Evolutionary conservation across 2,329 filamentous ascomycete species (phyloP).

Genomic region (Saccharata proteae): DNA sequence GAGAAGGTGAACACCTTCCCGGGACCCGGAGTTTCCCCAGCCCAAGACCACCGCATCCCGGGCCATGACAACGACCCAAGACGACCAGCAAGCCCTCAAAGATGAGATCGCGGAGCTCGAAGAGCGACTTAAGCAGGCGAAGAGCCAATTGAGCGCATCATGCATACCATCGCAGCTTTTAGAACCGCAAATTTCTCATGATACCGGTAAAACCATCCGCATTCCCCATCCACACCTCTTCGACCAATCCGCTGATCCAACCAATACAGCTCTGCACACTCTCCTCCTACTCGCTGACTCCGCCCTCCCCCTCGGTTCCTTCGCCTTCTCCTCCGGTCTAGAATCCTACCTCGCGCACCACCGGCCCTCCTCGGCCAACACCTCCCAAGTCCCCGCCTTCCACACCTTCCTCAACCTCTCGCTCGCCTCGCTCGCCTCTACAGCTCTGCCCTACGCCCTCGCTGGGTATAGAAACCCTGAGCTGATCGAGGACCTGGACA

Average conservation of each 20-base stretch:
- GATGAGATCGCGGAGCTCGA: conserved; percentile 51
- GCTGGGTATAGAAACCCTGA: conserved; percentile 48
- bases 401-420: conserved; percentile 57
- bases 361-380: conserved; percentile 18
- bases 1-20: too few species aligned
- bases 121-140: conserved; percentile 33
- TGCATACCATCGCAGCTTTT: too few species aligned
- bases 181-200: too few species aligned
- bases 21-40: too few species aligned
- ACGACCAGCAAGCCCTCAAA: conserved; percentile 17
- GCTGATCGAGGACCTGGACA: conserved; percentile 50
- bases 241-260: neutral
- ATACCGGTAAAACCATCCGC: conserved; percentile 12
- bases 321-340: conserved; percentile 72
- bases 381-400: conserved; percentile 36
- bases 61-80: conserved; percentile 16
- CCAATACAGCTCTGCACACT: conserved; percentile 41
- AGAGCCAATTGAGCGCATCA: conserved; percentile 30
- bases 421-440: conserved; percentile 57
- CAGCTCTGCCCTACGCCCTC: conserved; percentile 63
- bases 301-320: conserved; percentile 70
- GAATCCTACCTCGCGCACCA: conserved; percentile 71
- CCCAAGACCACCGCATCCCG: too few species aligned
- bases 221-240: neutral
- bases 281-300: conserved; percentile 71